phyloP scores from a whole-genome alignment of 257 asterid species.

The Anisodus acutangulus region DNA sequence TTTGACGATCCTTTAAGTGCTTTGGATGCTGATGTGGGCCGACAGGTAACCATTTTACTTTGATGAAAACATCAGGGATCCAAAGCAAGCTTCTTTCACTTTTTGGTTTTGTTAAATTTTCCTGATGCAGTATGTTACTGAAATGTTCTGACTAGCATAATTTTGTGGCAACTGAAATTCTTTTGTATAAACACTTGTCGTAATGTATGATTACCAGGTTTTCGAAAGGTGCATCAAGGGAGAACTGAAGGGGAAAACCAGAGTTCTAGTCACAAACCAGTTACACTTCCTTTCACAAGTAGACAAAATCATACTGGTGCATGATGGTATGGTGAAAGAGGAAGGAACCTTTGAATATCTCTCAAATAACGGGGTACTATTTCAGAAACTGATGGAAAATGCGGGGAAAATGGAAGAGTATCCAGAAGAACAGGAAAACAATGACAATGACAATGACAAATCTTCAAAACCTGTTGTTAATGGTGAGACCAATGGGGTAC shows the following conservation, averaged over 20 bases:
- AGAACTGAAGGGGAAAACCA: constrained; percentile 84
- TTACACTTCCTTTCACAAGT: constrained; percentile 95
- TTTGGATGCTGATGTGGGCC: constrained; percentile 96
- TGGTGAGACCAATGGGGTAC: constrained; percentile 50
- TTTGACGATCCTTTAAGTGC: constrained; percentile 99
- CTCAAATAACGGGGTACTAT: constrained; percentile 72
- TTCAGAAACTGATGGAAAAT: constrained; percentile 94
- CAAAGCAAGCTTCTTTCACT: constrained; percentile 3
- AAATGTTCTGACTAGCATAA: not conserved
- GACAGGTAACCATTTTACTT: constrained; percentile 64
- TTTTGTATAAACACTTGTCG: not conserved
- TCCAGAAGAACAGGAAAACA: constrained; percentile 66
- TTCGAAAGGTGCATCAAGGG: constrained; percentile 88
- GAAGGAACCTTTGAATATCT: constrained; percentile 98
- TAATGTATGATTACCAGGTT: constrained; percentile 56
- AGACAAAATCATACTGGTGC: constrained; percentile 90
- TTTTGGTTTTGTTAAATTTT: constrained; percentile 15
- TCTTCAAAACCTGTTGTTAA: constrained; percentile 52
- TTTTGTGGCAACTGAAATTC: not conserved
- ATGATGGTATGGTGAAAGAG: constrained; percentile 91
- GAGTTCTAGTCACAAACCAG: constrained; percentile 96
- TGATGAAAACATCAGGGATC: not conserved
- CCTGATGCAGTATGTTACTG: constrained; percentile 16
- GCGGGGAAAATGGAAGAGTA: constrained; percentile 98
- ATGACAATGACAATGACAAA: constrained; percentile 32